phyloP scores from a whole-genome alignment of 2,329 filamentous ascomycete species.

The Coniochaeta pulveracea region DNA sequence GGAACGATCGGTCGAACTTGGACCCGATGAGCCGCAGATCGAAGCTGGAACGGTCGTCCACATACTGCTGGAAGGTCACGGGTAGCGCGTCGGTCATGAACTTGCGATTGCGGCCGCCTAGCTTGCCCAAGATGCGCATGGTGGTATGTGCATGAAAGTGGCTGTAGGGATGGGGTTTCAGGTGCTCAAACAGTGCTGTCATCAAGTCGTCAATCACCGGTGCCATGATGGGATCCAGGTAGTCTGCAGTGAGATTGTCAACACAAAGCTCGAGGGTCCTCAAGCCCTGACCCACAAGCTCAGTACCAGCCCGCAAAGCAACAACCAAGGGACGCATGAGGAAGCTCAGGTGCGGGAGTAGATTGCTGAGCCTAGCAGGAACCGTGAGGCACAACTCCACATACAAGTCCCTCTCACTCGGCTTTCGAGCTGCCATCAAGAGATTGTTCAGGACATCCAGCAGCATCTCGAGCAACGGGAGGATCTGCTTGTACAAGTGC shows the following conservation, averaged over 20 bases:
- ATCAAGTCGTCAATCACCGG: slow-evolving; percentile 98
- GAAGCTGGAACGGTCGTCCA: slow-evolving; percentile 80
- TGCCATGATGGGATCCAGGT: slow-evolving; percentile 97
- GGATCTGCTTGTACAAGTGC: slow-evolving; percentile 93
- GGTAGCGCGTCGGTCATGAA: slow-evolving; percentile 84
- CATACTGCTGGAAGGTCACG: slow-evolving; percentile 72
- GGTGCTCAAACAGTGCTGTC: slow-evolving; percentile 92
- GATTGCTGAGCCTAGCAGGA: slow-evolving; percentile 83
- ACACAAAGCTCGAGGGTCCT: slow-evolving; percentile 93
- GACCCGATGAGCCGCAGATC: slow-evolving; percentile 85
- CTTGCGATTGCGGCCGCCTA: slow-evolving; percentile 89
- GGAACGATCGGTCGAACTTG: slow-evolving; percentile 79
- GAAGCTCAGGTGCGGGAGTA: slow-evolving; percentile 89
- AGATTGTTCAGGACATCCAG: slow-evolving; percentile 95
- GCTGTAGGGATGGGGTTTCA: slow-evolving; percentile 87
- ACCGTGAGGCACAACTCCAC: slow-evolving; percentile 96
- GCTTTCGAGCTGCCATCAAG: slow-evolving; percentile 79
- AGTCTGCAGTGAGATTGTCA: slow-evolving; percentile 95
- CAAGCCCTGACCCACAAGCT: slow-evolving; percentile 88
- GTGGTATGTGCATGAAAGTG: slow-evolving; percentile 98
- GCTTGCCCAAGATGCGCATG: slow-evolving; percentile 91
- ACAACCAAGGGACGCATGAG: slow-evolving; percentile 97
- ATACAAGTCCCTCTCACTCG: slow-evolving; percentile 85
- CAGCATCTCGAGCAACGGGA: slow-evolving; percentile 93
- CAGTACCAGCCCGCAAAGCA: slow-evolving; percentile 78